phyloP scores from a whole-genome alignment of 768 basidiomycete species.

The Terana coerulea region DNA sequence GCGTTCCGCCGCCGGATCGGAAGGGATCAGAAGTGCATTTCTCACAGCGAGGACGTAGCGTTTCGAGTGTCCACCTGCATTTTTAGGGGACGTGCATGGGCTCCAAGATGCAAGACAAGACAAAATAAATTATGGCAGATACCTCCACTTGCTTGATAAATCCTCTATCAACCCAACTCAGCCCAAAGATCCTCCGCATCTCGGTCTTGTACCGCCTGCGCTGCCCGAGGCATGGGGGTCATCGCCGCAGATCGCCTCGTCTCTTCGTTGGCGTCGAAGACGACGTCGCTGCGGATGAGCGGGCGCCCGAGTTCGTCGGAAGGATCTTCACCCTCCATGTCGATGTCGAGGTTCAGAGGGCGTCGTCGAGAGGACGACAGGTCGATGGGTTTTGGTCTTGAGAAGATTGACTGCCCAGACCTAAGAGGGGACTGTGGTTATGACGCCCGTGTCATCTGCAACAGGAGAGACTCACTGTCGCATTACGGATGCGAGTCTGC shows the following conservation, averaged over 20 bases:
- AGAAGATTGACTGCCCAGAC: constrained; percentile 87
- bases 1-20: no score
- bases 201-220: constrained; percentile 48
- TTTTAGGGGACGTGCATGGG: no score
- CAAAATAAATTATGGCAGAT: no score
- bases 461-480: constrained; percentile 64
- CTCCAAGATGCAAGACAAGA: no score
- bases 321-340: constrained; percentile 56
- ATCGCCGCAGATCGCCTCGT: constrained; percentile 31
- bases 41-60: no score
- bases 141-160: no score
- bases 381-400: constrained; percentile 82
- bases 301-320: constrained; percentile 52
- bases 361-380: constrained; percentile 66
- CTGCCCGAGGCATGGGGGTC: constrained; percentile 59
- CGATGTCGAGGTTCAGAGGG: constrained; percentile 67
- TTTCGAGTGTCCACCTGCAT: no score
- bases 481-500: constrained; percentile 88
- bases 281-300: constrained; percentile 52
- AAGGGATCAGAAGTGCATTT: no score
- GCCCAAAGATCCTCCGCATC: constrained; percentile 75
- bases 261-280: constrained; percentile 58
- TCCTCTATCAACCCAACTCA: constrained; percentile 32
- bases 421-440: constrained; percentile 34
- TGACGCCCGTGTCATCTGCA: background rate